These are phyloP conservation scores for Eucalyptus erythrocorys DNA, from an alignment of 345 rosid genomes.

Conservation along the genomic window DNA sequence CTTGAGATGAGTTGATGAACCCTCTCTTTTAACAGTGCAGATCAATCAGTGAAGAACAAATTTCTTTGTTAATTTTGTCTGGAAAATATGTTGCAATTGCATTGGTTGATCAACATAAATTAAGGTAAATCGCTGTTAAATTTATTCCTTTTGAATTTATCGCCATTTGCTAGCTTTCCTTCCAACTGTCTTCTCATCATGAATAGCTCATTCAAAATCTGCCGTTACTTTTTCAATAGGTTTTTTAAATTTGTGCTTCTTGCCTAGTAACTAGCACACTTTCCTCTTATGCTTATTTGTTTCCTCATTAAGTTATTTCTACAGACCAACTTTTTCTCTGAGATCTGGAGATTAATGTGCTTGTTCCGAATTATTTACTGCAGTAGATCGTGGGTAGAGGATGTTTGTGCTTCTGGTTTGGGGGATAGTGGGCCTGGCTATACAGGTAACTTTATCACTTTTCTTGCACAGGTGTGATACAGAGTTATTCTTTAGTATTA, in stretches of 20 bases:
- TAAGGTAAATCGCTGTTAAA: conserved; percentile 24
- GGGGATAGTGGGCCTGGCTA: conserved; percentile 29
- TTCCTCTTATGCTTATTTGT: neutral
- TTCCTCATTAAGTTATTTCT: neutral
- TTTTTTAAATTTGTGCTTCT: neutral
- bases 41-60: conserved; percentile 55
- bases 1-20: conserved; percentile 7
- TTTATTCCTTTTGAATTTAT: neutral
- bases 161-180: neutral
- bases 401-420: conserved; percentile 41
- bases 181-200: neutral
- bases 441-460: conserved; percentile 42
- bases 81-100: conserved; percentile 86
- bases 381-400: conserved; percentile 63
- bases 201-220: neutral
- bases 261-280: neutral
- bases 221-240: neutral
- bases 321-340: neutral
- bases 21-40: conserved; percentile 70
- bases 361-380: neutral
- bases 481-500: neutral
- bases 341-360: neutral
- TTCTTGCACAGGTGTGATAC: neutral
- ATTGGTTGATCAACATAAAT: conserved; percentile 80
- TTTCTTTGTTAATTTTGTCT: conserved; percentile 58